Evolutionary conservation across 2,329 filamentous ascomycete genomes (phyloP).

Genomic region (Paraconiothyrium brasiliense): DNA sequence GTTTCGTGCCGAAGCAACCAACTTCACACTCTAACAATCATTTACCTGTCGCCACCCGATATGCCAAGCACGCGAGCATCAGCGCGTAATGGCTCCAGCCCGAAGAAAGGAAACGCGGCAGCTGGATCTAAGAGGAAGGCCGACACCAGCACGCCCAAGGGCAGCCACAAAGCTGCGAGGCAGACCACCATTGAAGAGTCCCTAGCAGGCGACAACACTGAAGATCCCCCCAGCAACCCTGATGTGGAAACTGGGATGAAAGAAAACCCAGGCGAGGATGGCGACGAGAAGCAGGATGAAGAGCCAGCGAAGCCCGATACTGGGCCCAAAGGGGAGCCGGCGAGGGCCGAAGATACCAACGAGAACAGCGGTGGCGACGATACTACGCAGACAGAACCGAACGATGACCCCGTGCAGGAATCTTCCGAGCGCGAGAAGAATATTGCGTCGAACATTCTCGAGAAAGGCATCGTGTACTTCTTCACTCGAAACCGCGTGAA

Average conservation of each 20-base stretch:
- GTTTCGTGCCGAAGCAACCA: not conserved
- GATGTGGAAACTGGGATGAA: conserved; percentile 37
- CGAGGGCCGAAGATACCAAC: conserved; percentile 29
- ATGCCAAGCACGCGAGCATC: conserved; percentile 45
- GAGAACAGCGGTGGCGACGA: conserved; percentile 4
- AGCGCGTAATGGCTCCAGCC: conserved; percentile 33
- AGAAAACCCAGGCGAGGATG: conserved; percentile 27
- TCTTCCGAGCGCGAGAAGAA: conserved; percentile 61
- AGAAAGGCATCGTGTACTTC: conserved; percentile 92
- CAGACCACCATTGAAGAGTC: conserved; percentile 65
- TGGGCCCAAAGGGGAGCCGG: conserved; percentile 30
- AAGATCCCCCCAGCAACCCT: conserved; percentile 27
- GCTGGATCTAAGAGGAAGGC: conserved; percentile 54
- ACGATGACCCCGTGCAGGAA: conserved; percentile 54
- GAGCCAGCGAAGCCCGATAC: conserved; percentile 29
- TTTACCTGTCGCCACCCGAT: not conserved
- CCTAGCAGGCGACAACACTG: conserved; percentile 51
- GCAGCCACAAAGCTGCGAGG: conserved; percentile 53
- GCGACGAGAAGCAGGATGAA: conserved; percentile 39
- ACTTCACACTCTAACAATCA: not conserved
- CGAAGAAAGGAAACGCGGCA: conserved; percentile 39
- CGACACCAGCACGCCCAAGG: conserved; percentile 52
- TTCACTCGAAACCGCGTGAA: conserved; percentile 83
- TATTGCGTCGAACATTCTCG: conserved; percentile 72
- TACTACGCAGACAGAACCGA: conserved; percentile 24